Evolutionary conservation across 2,329 filamentous ascomycete species (phyloP).

Genomic region (Cladosporium sphaerospermum): DNA sequence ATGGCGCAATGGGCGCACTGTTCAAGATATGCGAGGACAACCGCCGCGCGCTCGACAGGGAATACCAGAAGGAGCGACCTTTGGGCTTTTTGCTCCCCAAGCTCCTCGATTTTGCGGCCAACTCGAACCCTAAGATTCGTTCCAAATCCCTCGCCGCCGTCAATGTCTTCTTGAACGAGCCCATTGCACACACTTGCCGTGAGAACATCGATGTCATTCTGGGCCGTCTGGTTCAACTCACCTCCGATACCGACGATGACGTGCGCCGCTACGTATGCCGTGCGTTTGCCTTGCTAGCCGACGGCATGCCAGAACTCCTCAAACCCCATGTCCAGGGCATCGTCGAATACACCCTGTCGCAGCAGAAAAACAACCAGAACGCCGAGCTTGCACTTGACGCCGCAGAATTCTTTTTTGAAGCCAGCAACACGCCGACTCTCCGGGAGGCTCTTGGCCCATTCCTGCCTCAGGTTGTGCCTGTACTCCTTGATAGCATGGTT

Average conservation of each 20-base stretch:
- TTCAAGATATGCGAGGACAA: conserved; percentile 98
- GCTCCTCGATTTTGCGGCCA: conserved; percentile 79
- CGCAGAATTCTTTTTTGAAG: conserved; percentile 93
- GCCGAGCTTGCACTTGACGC: conserved; percentile 89
- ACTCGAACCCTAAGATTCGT: conserved; percentile 68
- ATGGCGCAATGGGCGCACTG: conserved; percentile 88
- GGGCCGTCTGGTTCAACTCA: conserved; percentile 73
- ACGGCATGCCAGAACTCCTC: conserved; percentile 84
- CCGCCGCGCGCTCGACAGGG: conserved; percentile 73
- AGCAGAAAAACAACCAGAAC: conserved; percentile 76
- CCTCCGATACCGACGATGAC: conserved; percentile 69
- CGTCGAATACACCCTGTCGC: conserved; percentile 86
- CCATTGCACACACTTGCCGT: conserved; percentile 63
- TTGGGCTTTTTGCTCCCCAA: conserved; percentile 85
- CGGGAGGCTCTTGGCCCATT: conserved; percentile 71
- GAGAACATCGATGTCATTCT: conserved; percentile 76
- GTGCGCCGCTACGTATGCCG: conserved; percentile 91
- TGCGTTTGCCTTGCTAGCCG: conserved; percentile 85
- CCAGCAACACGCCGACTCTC: conserved; percentile 78
- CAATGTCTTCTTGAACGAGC: conserved; percentile 86
- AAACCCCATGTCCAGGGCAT: conserved; percentile 79
- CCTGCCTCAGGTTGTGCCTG: conserved; percentile 78
- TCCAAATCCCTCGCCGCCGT: conserved; percentile 74
- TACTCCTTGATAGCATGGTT: conserved; percentile 89
- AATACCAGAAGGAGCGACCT: conserved; percentile 82